Evolutionary conservation across 2,329 filamentous ascomycete species (phyloP), one percentile per base, ranked within the genome.

Genomic region (Ophiosphaerella korrae): DNA sequence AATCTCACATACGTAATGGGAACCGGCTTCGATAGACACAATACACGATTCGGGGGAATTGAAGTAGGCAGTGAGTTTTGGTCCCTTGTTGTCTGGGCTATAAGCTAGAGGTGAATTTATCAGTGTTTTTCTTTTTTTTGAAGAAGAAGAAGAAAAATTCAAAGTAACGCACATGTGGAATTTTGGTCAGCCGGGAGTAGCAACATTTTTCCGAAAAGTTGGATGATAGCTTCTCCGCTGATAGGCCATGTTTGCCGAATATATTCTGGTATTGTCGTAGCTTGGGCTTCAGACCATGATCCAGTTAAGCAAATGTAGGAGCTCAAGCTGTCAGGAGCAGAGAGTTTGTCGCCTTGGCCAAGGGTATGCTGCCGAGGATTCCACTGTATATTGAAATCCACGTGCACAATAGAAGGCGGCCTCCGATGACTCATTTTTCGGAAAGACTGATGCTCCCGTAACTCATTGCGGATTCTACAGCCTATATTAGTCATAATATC

Each of bases 211-310:
- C 13, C 23, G 4, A 44, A 35, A 12, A 44, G 16, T 13, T 18
- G 13, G 7, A 21, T 11, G 6, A 36, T 35, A 31, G 13, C 13
- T 24, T 31, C 31, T n/a, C 42, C 29, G 13, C 13, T 44, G 13
- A 18, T 21, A 6, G 37, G 45, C 45, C 45, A 47, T 5, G 45
- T 47, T 26, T 47, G 45, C 11, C 29, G 13, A 5, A 47, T 21
- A 18, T 47, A 47, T 4, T 35, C 26, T n/a, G 36, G 11, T n/a
- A 47, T 24, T 5, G 45, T 47, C 26, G 34, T 40, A 14, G 37
- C 35, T 29, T 47, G 45, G 7, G 45, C 37, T 12, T 47, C 35
- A 21, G 14, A 14, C 24, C 24, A 35, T 32, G 37, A 33, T 5
- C 45, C 45, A 7, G 45, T 47, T 16, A 47, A 34, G 31, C 37